Conservation (phyloP, 805 yeast species). For the Saturnispora diversa region DNA sequence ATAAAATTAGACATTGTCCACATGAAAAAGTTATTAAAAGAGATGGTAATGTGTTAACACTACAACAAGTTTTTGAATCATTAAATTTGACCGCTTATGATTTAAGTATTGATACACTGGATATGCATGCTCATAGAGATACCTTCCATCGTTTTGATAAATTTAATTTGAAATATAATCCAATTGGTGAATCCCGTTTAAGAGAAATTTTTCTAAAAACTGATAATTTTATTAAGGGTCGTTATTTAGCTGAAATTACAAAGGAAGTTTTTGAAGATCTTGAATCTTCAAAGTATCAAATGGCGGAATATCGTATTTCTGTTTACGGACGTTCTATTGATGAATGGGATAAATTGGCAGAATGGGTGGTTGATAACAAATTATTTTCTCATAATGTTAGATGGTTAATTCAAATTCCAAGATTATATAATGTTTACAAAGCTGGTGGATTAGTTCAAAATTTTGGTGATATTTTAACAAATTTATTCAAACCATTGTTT, state of each 20-base stretch:
- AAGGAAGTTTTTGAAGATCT: constrained; percentile 90
- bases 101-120: constrained; percentile 89
- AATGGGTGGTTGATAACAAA: constrained; percentile 92
- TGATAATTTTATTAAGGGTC: constrained; percentile 84
- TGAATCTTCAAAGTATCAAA: constrained; percentile 92
- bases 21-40: constrained; percentile 88
- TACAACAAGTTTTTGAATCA: constrained; percentile 86
- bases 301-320: constrained; percentile 94
- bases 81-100: constrained; percentile 90
- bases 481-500: constrained; percentile 79
- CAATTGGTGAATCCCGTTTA: constrained; percentile 95
- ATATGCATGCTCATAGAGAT: constrained; percentile 99
- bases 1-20: constrained; percentile 80
- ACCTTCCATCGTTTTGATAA: constrained; percentile 97
- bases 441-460: constrained; percentile 57
- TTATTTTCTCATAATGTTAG: constrained; percentile 88
- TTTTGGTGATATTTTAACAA: constrained; percentile 71
- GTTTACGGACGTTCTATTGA: constrained; percentile 81
- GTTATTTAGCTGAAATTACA: constrained; percentile 87
- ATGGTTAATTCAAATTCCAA: constrained; percentile 94
- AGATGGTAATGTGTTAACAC: constrained; percentile 81
- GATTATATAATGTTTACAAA: constrained; percentile 85
- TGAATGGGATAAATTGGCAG: constrained; percentile 95
- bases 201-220: constrained; percentile 95
- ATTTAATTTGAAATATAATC: constrained; percentile 93